These are phyloP conservation scores for Panicum hallii DNA, from an alignment of 202 grass and related monocot species.

Conservation along the genomic window DNA sequence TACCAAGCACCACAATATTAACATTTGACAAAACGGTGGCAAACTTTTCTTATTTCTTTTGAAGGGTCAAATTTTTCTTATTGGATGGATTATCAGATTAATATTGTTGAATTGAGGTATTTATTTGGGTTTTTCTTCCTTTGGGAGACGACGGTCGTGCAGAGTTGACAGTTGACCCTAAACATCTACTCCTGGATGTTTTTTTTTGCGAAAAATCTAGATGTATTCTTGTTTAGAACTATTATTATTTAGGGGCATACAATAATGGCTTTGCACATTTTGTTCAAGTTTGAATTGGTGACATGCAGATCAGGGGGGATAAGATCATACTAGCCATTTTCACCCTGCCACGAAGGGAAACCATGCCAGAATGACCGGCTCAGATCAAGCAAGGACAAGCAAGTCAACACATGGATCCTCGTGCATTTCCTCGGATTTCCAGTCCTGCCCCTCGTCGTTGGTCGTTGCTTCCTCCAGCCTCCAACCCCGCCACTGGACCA, in stretches of 20 bases:
- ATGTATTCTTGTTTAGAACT: not conserved
- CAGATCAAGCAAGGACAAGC: not conserved
- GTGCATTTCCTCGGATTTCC: not conserved
- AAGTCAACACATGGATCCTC: not conserved
- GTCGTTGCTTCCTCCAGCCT: conserved; percentile 20
- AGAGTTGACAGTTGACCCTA: not conserved
- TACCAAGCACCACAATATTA: not conserved
- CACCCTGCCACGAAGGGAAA: not conserved
- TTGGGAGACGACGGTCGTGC: not conserved
- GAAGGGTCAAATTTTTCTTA: too few species aligned
- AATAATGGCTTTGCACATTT: not conserved
- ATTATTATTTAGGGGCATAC: not conserved
- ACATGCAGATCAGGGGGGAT: not conserved
- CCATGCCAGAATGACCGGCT: not conserved
- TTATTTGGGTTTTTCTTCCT: not conserved
- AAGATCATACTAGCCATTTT: not conserved
- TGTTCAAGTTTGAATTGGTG: not conserved
- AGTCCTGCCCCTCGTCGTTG: conserved; percentile 27
- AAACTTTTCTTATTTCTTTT: not conserved
- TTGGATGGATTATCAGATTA: not conserved
- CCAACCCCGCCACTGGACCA: conserved; percentile 23
- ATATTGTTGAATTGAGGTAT: not conserved
- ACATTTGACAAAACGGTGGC: not conserved
- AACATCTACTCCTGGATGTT: too few species aligned
- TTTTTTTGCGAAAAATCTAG: too few species aligned